phyloP scores from a whole-genome alignment of 768 basidiomycete genomes.

The Lactarius tabidus region DNA sequence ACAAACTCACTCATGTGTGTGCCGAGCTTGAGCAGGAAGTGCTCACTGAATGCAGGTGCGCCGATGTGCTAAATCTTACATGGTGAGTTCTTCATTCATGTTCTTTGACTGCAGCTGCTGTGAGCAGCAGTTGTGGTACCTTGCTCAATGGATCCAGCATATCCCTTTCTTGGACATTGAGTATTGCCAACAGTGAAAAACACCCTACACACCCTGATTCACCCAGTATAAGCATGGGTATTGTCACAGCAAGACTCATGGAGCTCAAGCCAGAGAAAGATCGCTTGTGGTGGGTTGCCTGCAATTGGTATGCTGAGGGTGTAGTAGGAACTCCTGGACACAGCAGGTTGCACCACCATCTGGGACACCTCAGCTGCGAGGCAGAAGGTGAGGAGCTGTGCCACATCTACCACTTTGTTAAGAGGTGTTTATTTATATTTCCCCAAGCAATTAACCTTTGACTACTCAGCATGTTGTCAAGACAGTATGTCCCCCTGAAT shows the following conservation, averaged over 20 bases:
- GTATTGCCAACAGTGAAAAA: constrained; percentile 15
- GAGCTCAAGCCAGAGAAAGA: constrained; percentile 91
- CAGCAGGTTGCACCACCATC: constrained; percentile 90
- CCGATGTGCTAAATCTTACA: no score
- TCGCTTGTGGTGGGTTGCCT: constrained; percentile 82
- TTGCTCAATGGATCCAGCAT: constrained; percentile 15
- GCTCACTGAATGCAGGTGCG: no score
- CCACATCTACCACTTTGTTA: constrained; percentile 89
- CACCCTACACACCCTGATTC: constrained; percentile 31
- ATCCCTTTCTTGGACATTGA: constrained; percentile 20
- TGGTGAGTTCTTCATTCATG: no score
- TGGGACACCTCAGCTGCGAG: constrained; percentile 84
- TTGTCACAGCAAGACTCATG: constrained; percentile 74
- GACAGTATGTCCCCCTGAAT: constrained; percentile 47
- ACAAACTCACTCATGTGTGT: no score
- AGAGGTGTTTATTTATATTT: constrained; percentile 50
- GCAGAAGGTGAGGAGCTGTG: constrained; percentile 77
- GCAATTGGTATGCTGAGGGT: constrained; percentile 90
- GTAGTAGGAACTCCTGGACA: constrained; percentile 88
- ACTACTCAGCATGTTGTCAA: constrained; percentile 68
- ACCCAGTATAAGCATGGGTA: constrained; percentile 68
- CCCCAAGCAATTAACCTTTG: not conserved
- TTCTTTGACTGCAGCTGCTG: constrained; percentile 53
- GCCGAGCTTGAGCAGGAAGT: no score
- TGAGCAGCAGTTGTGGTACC: constrained; percentile 36